Evolutionary conservation across 2,329 filamentous ascomycete genomes (phyloP).

Genomic region (Aspergillus glaucus): DNA sequence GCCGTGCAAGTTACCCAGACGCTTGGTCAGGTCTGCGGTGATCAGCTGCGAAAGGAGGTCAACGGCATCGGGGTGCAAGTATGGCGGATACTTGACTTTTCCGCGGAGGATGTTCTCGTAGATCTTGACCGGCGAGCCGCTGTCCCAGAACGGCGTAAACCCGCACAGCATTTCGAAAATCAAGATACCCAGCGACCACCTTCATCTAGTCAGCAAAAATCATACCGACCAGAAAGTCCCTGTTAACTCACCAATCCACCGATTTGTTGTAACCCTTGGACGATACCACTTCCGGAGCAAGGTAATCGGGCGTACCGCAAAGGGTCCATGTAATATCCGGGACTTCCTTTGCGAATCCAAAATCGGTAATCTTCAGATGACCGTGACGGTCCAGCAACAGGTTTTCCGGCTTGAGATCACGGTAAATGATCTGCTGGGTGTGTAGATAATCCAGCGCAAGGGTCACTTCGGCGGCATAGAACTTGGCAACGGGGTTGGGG

Average conservation of each 20-base stretch:
- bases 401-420: constrained; percentile 94
- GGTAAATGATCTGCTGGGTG: constrained; percentile 92
- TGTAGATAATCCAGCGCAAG: constrained; percentile 93
- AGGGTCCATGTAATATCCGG: constrained; percentile 99
- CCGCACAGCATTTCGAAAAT: constrained; percentile 99
- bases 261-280: constrained; percentile 99
- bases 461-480: constrained; percentile 96
- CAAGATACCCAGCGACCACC: constrained; percentile 97
- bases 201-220: constrained; percentile 32
- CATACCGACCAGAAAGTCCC: not conserved
- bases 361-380: constrained; percentile 95
- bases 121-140: constrained; percentile 95
- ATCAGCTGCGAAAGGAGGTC: constrained; percentile 89
- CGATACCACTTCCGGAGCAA: constrained; percentile 95
- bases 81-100: constrained; percentile 91
- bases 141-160: constrained; percentile 98
- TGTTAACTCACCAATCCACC: constrained; percentile 77
- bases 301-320: constrained; percentile 94
- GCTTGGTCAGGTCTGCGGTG: constrained; percentile 89
- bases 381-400: constrained; percentile 85
- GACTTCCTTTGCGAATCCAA: constrained; percentile 96
- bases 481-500: constrained; percentile 96
- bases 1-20: constrained; percentile 86
- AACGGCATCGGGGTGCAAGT: constrained; percentile 90
- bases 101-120: constrained; percentile 98